Percentiles rank a stretch among this genome's conserved stretches.
phyloP scores from a whole-genome alignment of 1,284 basidiomycete species.

The Puccinia sorghi region DNA sequence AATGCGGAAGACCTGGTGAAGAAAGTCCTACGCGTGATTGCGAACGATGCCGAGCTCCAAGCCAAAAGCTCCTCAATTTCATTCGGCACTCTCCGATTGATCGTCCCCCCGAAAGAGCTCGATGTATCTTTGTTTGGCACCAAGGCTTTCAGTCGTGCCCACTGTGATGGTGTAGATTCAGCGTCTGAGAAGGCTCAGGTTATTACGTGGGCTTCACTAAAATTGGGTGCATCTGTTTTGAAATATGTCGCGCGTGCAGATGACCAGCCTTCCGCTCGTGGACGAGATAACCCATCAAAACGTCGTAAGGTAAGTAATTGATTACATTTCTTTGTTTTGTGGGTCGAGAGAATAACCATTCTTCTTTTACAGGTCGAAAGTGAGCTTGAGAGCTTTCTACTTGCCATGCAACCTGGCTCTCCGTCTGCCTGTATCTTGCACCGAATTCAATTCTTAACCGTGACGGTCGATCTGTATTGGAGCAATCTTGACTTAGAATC shows the following conservation, averaged over 20 bases:
- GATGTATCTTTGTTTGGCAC: constrained; percentile 21
- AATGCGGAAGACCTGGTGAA: constrained; percentile 14
- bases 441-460: constrained; percentile 76
- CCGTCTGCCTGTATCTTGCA: constrained; percentile 59
- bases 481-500: constrained; percentile 64
- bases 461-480: constrained; percentile 78
- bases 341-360: not conserved
- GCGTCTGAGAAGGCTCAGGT: constrained; percentile 22
- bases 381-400: constrained; percentile 37
- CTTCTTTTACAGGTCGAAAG: constrained; percentile 37
- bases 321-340: not conserved
- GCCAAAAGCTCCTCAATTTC: constrained; percentile 17
- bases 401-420: constrained; percentile 52
- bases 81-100: constrained; percentile 27
- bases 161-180: constrained; percentile 28
- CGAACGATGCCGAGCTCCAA: constrained; percentile 25
- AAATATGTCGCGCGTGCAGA: constrained; percentile 1
- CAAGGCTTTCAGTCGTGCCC: constrained; percentile 23
- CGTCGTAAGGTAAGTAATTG: constrained; percentile 40
- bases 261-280: constrained; percentile 14
- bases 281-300: constrained; percentile 18
- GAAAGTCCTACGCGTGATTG: constrained; percentile 16
- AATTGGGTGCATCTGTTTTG: constrained; percentile 35
- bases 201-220: constrained; percentile 32
- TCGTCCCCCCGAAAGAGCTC: not conserved